These are phyloP conservation scores for Aureoboletus auriporus DNA, from an alignment of 768 basidiomycete species.

Conservation along the genomic window DNA sequence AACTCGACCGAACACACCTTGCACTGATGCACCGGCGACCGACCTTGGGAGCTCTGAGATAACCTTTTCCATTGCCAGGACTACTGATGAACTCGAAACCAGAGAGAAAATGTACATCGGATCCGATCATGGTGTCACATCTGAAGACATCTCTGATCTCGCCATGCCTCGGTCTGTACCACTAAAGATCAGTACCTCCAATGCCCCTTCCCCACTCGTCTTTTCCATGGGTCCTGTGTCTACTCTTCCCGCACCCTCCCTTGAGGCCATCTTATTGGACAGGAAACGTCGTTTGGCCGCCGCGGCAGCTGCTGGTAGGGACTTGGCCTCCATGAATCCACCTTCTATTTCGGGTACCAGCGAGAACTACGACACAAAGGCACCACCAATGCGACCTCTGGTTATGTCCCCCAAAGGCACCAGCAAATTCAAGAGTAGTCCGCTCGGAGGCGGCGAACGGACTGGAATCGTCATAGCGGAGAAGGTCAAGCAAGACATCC, in stretches of 20 bases:
- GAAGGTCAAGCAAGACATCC: constrained; percentile 37
- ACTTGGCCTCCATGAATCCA: constrained; percentile 1
- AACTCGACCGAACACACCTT: background rate
- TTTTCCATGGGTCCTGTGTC: constrained; percentile 18
- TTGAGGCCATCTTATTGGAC: constrained; percentile 66
- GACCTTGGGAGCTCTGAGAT: background rate
- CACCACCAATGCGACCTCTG: constrained; percentile 8
- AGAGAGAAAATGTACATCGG: constrained; percentile 1
- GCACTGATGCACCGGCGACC: background rate
- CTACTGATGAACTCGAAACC: constrained; percentile 2
- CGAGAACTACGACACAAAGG: constrained; percentile 16
- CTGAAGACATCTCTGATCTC: background rate
- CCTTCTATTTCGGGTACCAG: constrained; percentile 6
- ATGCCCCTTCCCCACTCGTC: constrained; percentile 9
- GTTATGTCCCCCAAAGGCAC: constrained; percentile 40
- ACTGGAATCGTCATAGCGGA: constrained; percentile 48
- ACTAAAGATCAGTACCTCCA: constrained; percentile 14
- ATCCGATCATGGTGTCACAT: background rate
- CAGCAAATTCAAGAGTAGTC: constrained; percentile 70
- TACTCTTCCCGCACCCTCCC: constrained; percentile 49
- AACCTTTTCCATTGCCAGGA: background rate
- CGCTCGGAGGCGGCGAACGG: constrained; percentile 46
- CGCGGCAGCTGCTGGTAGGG: constrained; percentile 19
- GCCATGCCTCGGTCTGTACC: background rate
- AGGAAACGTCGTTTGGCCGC: constrained; percentile 52